A percentile compares a stretch with the other conserved stretches of the same genome.
These are phyloP conservation scores for Anacardium occidentale DNA, from an alignment of 345 rosid genomes.

Conservation along the genomic window DNA sequence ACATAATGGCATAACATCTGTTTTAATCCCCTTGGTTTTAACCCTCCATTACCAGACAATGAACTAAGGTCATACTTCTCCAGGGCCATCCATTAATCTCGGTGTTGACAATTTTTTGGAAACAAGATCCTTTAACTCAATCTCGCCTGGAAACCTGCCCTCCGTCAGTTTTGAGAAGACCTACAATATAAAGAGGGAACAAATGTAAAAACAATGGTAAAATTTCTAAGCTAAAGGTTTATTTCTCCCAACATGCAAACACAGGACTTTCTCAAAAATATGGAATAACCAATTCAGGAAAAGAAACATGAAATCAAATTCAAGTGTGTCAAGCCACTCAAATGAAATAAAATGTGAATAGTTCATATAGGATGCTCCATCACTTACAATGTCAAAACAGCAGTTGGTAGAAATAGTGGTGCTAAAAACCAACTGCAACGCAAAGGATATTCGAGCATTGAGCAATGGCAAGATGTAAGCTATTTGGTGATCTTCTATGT, in stretches of 20 bases:
- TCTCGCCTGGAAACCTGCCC: slow-evolving; percentile 87
- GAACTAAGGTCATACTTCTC: slow-evolving; percentile 24
- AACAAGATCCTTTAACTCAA: slow-evolving; percentile 71
- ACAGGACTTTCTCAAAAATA: too few species aligned
- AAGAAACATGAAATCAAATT: background rate
- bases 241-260: background rate
- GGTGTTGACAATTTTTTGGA: slow-evolving; percentile 44
- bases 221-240: background rate
- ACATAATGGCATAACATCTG: slow-evolving; percentile 5
- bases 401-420: background rate
- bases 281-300: background rate
- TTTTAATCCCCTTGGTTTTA: background rate
- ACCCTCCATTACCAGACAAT: background rate
- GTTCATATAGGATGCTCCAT: background rate
- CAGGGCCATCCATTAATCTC: slow-evolving; percentile 28
- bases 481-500: background rate
- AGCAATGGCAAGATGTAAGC: background rate
- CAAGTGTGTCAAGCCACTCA: background rate
- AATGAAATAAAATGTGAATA: background rate
- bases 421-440: background rate
- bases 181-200: slow-evolving; percentile 30
- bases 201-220: background rate
- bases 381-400: background rate
- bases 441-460: background rate
- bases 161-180: slow-evolving; percentile 78